Conservation (phyloP, 805 yeast genomes). For the Candida broadrunensis region DNA sequence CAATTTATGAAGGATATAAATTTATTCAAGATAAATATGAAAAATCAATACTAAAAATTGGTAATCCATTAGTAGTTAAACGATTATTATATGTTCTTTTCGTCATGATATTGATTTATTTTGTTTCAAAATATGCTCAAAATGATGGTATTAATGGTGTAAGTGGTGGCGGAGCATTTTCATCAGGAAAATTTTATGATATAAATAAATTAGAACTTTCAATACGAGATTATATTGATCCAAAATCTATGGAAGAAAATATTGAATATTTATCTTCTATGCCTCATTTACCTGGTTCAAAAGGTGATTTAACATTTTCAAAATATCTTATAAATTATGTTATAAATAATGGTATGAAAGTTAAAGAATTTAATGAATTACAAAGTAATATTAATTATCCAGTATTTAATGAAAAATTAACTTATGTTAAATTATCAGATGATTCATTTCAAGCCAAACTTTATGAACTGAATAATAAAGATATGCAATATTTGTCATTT, state of each 20-base stretch:
- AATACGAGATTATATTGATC: constrained; percentile 50
- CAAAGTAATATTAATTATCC: constrained; percentile 69
- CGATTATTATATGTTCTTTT: constrained; percentile 69
- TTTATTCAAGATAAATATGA: constrained; percentile 50
- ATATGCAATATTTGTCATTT: constrained; percentile 48
- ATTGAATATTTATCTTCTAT: constrained; percentile 71
- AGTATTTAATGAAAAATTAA: constrained; percentile 18
- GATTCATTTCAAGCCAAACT: constrained; percentile 38
- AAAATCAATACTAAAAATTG: constrained; percentile 56
- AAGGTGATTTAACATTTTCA: constrained; percentile 75
- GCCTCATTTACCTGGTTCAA: constrained; percentile 87
- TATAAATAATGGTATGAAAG: constrained; percentile 52
- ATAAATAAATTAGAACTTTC: constrained; percentile 48
- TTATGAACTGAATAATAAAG: constrained; percentile 26
- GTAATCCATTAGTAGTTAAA: constrained; percentile 82
- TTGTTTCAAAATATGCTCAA: constrained; percentile 56
- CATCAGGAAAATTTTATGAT: constrained; percentile 62
- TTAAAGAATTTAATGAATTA: constrained; percentile 49
- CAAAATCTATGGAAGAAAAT: constrained; percentile 58
- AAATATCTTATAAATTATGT: constrained; percentile 61
- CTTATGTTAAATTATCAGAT: constrained; percentile 28
- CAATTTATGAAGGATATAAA: constrained; percentile 47
- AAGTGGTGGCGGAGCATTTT: constrained; percentile 41
- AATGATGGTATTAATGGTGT: constrained; percentile 36
- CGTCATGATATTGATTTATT: constrained; percentile 56